Evolutionary conservation across 305 asterid species (phyloP), one percentile per base, ranked within the genome.

Genomic region (Rubia peregrina): DNA sequence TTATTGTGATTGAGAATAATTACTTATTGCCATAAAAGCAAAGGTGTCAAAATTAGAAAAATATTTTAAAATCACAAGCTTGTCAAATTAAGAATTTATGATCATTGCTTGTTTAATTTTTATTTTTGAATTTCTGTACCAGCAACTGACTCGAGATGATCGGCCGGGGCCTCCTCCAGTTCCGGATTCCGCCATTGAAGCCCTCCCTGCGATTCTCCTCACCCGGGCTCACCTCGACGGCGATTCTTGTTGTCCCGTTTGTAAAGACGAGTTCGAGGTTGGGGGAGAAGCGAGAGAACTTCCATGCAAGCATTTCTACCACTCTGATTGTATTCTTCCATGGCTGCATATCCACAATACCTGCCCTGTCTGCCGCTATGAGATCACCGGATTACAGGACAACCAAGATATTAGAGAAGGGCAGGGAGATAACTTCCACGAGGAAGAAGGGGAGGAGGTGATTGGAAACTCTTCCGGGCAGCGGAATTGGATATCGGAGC

Each of bases 241-340:
- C 11, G 92, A 91, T 56, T 66, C 87, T 3, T 68, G 67, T 13
- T 95, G 99, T 61, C 88, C 99, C 1, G 88, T 95, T 40, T 95
- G 99, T 70, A 91, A 88, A 71, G 97, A 95, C 41, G 99, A 95
- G 51, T 91, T 95, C 40, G 86, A 83, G 80, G 78, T 84, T 3
- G 94, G 95, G 70, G 82, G 0, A 46, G 63, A 70, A 73, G 99
- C 76, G 59, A 85, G 61, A 63, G 89, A 90, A 80, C 89, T 95
- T 9, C 96, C 93, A 0, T 95, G 99, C 86, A 85, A 78, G 59
- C 99, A 95, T 79, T 83, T 87, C 62, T 95, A 95, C 22, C 98
- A 91, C 72, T 76, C 82, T 0, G 86, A 88, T 4, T 91, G 98
- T 65, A 88, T 95, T 22, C 40, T 88, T 7, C 98, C 99, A 0